Evolutionary conservation across 768 basidiomycete species (phyloP).

Genomic region (Phylloporus scabripes): DNA sequence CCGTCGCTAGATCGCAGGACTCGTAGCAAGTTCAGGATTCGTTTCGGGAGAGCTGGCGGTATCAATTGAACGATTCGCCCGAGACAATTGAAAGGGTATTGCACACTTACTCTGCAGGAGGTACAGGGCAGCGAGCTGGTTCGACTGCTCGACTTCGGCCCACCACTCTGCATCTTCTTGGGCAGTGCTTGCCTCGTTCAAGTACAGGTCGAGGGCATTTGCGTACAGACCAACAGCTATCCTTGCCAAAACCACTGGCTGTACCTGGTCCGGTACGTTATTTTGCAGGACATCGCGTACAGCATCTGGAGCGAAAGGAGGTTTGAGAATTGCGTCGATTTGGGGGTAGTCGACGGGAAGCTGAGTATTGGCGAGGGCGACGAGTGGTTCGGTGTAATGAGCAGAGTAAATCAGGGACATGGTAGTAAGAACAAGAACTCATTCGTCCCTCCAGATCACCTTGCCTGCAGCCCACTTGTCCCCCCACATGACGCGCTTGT

Average conservation of each 20-base stretch:
- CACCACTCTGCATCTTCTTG: conserved; percentile 86
- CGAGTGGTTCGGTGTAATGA: conserved; percentile 26
- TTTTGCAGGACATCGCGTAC: conserved; percentile 18
- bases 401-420: conserved; percentile 20
- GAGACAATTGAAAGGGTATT: background rate
- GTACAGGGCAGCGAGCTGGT: conserved; percentile 51
- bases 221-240: conserved; percentile 57
- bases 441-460: conserved; percentile 77
- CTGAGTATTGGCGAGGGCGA: conserved; percentile 13
- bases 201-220: conserved; percentile 55
- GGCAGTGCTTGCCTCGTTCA: conserved; percentile 61
- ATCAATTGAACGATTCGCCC: background rate
- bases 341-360: background rate
- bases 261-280: conserved; percentile 3
- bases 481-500: conserved; percentile 88
- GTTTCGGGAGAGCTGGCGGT: conserved; percentile 24
- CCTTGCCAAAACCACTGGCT: conserved; percentile 41
- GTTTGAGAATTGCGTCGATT: conserved; percentile 18
- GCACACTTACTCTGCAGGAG: conserved; percentile 68
- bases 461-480: conserved; percentile 83
- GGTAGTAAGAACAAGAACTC: conserved; percentile 5
- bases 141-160: conserved; percentile 63
- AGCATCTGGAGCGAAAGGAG: conserved; percentile 15
- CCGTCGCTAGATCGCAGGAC: conserved; percentile 40
- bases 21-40: conserved; percentile 31